Evolutionary conservation across 371 early-diverging fungal genomes (phyloP), one percentile per base, ranked within the genome.

Genomic region (Apophysomyces variabilis): DNA sequence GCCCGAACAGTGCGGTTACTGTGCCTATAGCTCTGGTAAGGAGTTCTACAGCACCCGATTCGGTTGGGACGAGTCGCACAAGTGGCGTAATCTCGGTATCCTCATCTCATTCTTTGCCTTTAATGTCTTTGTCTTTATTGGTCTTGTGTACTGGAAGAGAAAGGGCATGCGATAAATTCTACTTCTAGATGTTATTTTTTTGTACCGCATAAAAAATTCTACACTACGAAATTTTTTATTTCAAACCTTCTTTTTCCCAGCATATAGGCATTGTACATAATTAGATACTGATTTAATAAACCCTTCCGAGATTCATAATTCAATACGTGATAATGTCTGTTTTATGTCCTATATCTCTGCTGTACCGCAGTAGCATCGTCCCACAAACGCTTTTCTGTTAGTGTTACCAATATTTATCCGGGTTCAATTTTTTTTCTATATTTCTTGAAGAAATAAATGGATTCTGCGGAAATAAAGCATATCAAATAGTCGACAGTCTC

Each of bases 11-110:
- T 92, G 93, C 72, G 63, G 78, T 44, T 92, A 88, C 74, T 90
- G 91, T 66, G 72, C 79, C 8, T 85, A 82, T 66, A 63, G 41
- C 9, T 65, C 67, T 4, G 90, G 89, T 9, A 76, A 88, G 38
- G 84, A 87, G 54, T 89, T 79, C 60, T 83, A 74, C 46, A 57
- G 43, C 11, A 32, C 41, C 4, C 58, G 39, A 26, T 71, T 61
- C 32, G 67, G 61, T 7, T 71, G 71, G 71, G 58, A 65, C 57
- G 87, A 77, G 58, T 73, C 8, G 9, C 73, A 90, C 70, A 82
- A 88, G 43, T 92, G 89, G 88, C 81, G 90, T 65, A 89, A 91
- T 74, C 71, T 88, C 50, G 85, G 85, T 14, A 84, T 91, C 50
- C 54, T 71, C 32, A 58, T 90, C 14, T 58, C 75, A 3, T 89